Evolutionary conservation across 352 stramenopile species (phyloP), one percentile per base, ranked within the genome.

Genomic region (Globisporangium cederbergense): DNA sequence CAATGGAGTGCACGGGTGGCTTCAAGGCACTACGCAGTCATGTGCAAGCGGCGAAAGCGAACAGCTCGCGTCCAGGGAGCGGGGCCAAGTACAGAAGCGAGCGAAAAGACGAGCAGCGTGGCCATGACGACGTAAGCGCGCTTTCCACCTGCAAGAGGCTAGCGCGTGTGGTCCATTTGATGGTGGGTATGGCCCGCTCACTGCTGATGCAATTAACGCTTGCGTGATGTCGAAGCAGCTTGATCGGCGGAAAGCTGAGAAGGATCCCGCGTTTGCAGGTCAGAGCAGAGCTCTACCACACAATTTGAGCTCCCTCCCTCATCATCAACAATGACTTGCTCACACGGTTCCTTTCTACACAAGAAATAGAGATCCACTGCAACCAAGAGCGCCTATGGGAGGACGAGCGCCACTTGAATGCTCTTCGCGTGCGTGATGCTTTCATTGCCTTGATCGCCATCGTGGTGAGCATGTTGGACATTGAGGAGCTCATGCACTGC

Each of bases 21-120:
- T 83, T 86, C 45, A 71, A 68, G 50, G 68, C 71, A 28, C 74
- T 83, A 4, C 73, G 72, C 13, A 76, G 50, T n/a, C 78, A 81
- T 36, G 74, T 83, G 0, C 74, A 75, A 22, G 68, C 66, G 2
- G 47, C 60, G 11, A 87, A 78, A 58, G 51, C 63, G 32, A 54
- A 14, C 16, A 53, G 7, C 1, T 30, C 28, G 11, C 13, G 42
- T 22, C 42, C 40, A 16, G 50, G 8, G 16, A 46, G 40, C 4
- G 30, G 46, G 14, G 20, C 46, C 8, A 62, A 57, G 46, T 50
- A 40, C 46, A 51, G n/a, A 18, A 20, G 2, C 20, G 42, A 50
- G 11, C 13, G 34, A 11, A 25, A 9, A 32, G 10, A 10, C 4
- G 30, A 50, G 58, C 45, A 50, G 34, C 58, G 22, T 10, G 11